Base-by-base conservation (phyloP, 305 asterid genomes). In the Stenogyne calaminthoides region DNA sequence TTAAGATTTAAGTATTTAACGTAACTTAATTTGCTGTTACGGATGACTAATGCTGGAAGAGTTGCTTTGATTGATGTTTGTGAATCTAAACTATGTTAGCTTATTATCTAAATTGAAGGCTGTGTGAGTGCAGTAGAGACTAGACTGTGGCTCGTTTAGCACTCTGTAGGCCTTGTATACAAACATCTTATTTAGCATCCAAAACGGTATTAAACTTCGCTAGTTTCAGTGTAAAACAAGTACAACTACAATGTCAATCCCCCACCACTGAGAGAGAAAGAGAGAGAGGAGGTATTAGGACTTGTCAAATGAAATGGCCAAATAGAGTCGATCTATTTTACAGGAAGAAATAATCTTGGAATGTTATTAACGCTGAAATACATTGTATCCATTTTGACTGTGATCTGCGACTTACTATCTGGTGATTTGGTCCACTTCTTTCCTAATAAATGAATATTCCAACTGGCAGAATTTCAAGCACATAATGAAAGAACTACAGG, bases 401-500 rank as follows among this genome's bases (percentile, higher is more conserved):
- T 49, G 20, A 10, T 15, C 56, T 7, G 4, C 7, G 56, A 15
- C 56, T 49, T 20, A 20, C 36, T 42, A 34, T 39, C 18, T 67
- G 46, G 18, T 60, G 7, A 40, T 72, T 72, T 75, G 56, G 56
- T 69, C 47, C 59, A 34, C 25, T 56, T n/a, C 40, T 15, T 59
- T 67, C 54, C 75, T 44, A 60, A 64, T 56, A 9, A 75, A 62
- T 56, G 63, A 64, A 29, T 71, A 72, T 36, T 61, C 44, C 15
- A 22, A 74, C 70, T 80, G 79, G 76, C 96, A 95, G 99, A 95
- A 88, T 79, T 95, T 92, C 86, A 89, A 82, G 90, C 97, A 95
- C 84, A 89, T 91, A 73, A 95, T 95, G 99, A 92, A 88, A 81
- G 96, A 89, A 87, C 88, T 95, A 74, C 97, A 95, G 76, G 99